phyloP scores from a whole-genome alignment of 2,329 filamentous ascomycete genomes.

The Paramyrothecium roridum region DNA sequence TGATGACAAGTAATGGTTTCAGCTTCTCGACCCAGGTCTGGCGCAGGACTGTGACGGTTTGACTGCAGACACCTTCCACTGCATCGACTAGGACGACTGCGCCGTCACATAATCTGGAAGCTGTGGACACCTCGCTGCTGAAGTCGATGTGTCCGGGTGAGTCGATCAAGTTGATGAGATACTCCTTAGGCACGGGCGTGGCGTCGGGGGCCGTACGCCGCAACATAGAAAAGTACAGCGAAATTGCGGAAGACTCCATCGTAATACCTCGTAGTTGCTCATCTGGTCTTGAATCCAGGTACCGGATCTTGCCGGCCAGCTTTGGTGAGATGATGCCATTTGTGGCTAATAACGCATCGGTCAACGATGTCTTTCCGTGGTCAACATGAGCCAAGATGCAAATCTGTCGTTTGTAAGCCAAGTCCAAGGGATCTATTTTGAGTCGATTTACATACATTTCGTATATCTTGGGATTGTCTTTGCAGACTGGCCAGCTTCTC shows the following conservation, averaged over 20 bases:
- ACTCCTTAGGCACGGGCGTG: conserved; percentile 74
- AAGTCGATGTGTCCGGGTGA: conserved; percentile 98
- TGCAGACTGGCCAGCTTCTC: conserved; percentile 91
- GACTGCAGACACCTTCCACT: conserved; percentile 96
- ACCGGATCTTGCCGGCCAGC: conserved; percentile 94
- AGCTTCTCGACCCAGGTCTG: conserved; percentile 96
- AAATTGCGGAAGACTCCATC: conserved; percentile 99
- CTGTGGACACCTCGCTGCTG: conserved; percentile 95
- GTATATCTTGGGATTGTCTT: conserved; percentile 79
- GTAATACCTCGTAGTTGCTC: conserved; percentile 96
- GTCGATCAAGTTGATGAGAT: conserved; percentile 95
- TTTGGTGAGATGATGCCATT: conserved; percentile 99
- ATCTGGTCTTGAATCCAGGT: conserved; percentile 92
- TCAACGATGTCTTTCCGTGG: conserved; percentile 97
- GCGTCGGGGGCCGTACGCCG: conserved; percentile 68
- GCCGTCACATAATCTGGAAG: conserved; percentile 89
- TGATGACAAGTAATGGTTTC: conserved; percentile 91
- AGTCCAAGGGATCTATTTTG: background rate
- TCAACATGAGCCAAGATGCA: conserved; percentile 96
- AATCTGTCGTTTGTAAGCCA: conserved; percentile 52
- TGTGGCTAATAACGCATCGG: conserved; percentile 92
- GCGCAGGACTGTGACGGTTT: conserved; percentile 93
- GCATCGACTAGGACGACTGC: conserved; percentile 93
- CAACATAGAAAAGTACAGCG: conserved; percentile 90
- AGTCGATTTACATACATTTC: conserved; percentile 68